A percentile compares a stretch with the other conserved stretches of the same genome.
Evolutionary conservation across 352 stramenopile genomes (phyloP).

Genomic region (Pythium aphanidermatum): DNA sequence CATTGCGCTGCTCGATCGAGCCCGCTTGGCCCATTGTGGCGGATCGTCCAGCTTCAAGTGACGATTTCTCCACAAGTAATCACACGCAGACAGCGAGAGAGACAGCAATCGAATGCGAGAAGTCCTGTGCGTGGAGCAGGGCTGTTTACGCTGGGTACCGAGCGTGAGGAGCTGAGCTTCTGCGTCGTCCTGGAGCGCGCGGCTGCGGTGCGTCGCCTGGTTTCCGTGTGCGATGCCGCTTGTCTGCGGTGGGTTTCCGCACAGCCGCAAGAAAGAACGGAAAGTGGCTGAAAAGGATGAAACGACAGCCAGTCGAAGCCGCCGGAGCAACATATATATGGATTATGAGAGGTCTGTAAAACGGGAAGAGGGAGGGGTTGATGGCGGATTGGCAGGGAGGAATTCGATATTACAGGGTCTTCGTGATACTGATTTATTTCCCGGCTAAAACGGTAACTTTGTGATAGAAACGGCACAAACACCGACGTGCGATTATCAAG

Average conservation of each 20-base stretch:
- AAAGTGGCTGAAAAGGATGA: slow-evolving; percentile 10
- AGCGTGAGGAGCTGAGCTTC: too few species aligned
- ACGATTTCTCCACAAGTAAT: too few species aligned
- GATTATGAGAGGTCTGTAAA: too few species aligned
- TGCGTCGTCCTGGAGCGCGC: too few species aligned
- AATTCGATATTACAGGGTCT: slow-evolving; percentile 3
- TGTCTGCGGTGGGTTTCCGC: slow-evolving; percentile 15
- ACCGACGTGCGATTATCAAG: slow-evolving; percentile 14
- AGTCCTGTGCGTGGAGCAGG: too few species aligned
- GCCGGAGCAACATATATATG: too few species aligned
- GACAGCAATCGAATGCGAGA: too few species aligned
- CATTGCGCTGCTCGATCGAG: slow-evolving; percentile 74
- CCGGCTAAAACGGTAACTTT: not conserved
- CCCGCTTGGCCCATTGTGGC: slow-evolving; percentile 63
- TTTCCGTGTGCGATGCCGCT: slow-evolving; percentile 12
- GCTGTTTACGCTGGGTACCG: too few species aligned
- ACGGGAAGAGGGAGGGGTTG: too few species aligned
- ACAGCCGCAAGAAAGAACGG: slow-evolving; percentile 1
- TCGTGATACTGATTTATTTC: slow-evolving; percentile 20
- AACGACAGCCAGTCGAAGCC: slow-evolving; percentile 9
- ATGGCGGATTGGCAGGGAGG: too few species aligned
- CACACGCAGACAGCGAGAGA: not conserved
- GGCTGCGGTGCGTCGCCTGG: too few species aligned
- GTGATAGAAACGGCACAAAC: slow-evolving; percentile 9
- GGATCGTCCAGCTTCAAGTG: too few species aligned